Base-by-base conservation (phyloP, 2,329 filamentous ascomycete genomes). In the Phaeoacremonium minimum region DNA sequence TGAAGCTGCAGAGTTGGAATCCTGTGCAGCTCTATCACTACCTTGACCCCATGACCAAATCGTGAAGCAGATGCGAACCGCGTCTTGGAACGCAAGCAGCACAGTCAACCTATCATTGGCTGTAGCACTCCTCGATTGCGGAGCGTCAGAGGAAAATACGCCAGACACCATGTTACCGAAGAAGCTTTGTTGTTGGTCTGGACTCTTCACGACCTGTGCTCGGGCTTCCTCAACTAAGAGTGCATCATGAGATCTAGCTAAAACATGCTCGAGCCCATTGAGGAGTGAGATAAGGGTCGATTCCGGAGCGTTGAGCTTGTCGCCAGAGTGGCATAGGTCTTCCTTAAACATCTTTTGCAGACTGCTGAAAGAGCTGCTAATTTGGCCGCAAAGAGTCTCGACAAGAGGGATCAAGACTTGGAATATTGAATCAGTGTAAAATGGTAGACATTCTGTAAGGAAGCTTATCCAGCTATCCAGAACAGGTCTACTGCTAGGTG, bases 101-200 rank as follows among this genome's bases (percentile, higher is more conserved):
- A 98, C 91, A 0, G 93, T 97, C 15, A 98, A 71, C 31, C 91
- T 80, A 50, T 93, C 91, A 52, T 97, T 98, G 7, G 90, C 89
- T n/a, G 87, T 89, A 7, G 83, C 80, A 41, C 83, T 88, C 33
- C 89, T 81, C n/a, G 80, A 75, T 42, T 90, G 85, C 3, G 76
- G 80, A 1, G 77, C 71, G 41, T 96, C 89, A 1, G 85, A 78
- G 26, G 87, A 76, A 55, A 95, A 95, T 0, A 95, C 87, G 2
- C 88, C 88, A 1, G 89, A 93, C 2, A 95, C 87, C 79, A 96
- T 95, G 48, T 87, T 95, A 30, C 89, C 89, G 52, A 97, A 95
- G 56, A 96, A 91, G 5, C 88, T 83, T 54, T 90, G 87, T 12
- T 83, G 79, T 47, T 87, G 85, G 51, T 94, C 87, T 15, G 88